A percentile compares a stretch with the other conserved stretches of the same genome.
These are phyloP conservation scores for Lathyrus sativus DNA, from an alignment of 306 rosid genomes.

Conservation along the genomic window DNA sequence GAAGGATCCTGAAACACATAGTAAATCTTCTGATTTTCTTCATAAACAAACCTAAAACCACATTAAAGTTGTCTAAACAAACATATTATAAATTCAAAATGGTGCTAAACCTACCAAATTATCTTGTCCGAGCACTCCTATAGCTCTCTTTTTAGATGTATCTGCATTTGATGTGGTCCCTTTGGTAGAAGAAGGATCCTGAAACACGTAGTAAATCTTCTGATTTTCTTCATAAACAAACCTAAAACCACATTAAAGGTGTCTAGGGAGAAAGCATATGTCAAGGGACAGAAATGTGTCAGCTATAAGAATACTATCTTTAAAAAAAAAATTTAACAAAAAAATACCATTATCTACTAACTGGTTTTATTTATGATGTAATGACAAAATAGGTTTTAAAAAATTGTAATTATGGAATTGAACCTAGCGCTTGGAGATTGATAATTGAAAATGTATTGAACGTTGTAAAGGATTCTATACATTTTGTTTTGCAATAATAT, in stretches of 20 bases:
- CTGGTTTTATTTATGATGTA: slow-evolving; percentile 14
- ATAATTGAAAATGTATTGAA: slow-evolving; percentile 17
- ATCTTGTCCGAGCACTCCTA: slow-evolving; percentile 44
- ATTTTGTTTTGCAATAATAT: slow-evolving; percentile 16
- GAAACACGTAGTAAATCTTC: slow-evolving; percentile 35
- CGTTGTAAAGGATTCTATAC: slow-evolving; percentile 19
- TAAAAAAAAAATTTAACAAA: background rate
- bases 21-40: slow-evolving; percentile 30
- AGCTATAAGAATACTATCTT: slow-evolving; percentile 16
- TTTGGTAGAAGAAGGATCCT: slow-evolving; percentile 62
- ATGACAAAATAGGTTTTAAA: slow-evolving; percentile 15
- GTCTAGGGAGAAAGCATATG: slow-evolving; percentile 27
- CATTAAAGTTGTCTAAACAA: background rate
- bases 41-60: slow-evolving; percentile 27
- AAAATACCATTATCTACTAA: slow-evolving; percentile 26
- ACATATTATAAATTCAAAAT: background rate
- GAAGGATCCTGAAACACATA: slow-evolving; percentile 59
- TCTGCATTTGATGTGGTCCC: slow-evolving; percentile 50
- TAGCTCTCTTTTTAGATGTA: slow-evolving; percentile 53
- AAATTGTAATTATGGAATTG: slow-evolving; percentile 25
- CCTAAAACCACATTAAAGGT: slow-evolving; percentile 16
- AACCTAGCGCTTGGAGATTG: background rate
- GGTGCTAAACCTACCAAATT: slow-evolving; percentile 50
- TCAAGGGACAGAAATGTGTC: slow-evolving; percentile 12
- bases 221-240: slow-evolving; percentile 24